Base-by-base conservation (phyloP, 805 yeast species). In the Wickerhamiella occidentalis region DNA sequence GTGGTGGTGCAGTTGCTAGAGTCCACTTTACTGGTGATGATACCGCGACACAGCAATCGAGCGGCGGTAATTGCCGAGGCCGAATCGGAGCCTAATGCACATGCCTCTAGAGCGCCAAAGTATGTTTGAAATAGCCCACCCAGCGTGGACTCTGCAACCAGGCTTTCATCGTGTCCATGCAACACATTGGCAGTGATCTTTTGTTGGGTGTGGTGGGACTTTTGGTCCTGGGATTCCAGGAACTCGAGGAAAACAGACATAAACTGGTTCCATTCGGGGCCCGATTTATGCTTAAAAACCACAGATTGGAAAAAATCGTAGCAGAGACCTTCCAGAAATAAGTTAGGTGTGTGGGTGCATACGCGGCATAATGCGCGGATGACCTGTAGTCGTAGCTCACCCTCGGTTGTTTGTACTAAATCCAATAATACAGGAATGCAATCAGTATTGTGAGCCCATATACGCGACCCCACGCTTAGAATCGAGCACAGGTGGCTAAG, bases 201-300 rank as follows among this genome's bases (percentile, higher is more conserved):
- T 8, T 17, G 36, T 11, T 36, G 22, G 15, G 13, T 6, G 3
- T n/a, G 35, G 17, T 38, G 36, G 11, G 30, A 30, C 21, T 21
- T 30, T 13, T 29, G 40, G 21, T 48, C 51, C 35, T 47, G 44
- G 2, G 21, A 12, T 9, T 21, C 30, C n/a, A 51, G 46, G 28
- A 26, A 38, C 35, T 45, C 47, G 1, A 51, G 47, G 22, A 51
- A 41, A 2, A 45, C 38, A 23, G 45, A 21, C 47, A 51, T 51
- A 22, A 48, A 51, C 26, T 37, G 36, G 19, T 25, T 26, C 53
- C 53, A 51, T 29, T 47, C 53, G 5, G 28, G 36, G 2, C 48
- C 29, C 21, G 33, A 12, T 11, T 19, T 25, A 18, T 45, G 11
- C 2, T 19, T 22, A 3, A 41, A 22, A 5, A 50, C 35, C 3